Evolutionary conservation across 768 basidiomycete species (phyloP), one percentile per base, ranked within the genome.

Genomic region (Porphyrellus cyaneotinctus): DNA sequence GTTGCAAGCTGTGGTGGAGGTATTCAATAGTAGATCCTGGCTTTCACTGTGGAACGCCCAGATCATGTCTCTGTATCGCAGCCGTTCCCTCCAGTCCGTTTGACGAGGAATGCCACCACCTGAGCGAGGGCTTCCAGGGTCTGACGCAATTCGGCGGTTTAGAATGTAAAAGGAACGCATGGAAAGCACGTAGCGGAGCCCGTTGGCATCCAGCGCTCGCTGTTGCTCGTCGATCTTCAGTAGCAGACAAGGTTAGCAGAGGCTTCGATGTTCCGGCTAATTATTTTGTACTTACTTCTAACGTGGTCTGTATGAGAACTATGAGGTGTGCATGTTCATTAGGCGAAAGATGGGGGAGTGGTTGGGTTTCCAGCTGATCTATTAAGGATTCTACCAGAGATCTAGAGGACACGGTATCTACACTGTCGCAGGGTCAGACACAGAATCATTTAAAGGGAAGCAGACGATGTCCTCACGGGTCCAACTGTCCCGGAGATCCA

Each of bases 21-120:
- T 83, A 24, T 77, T 74, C 47, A 97, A 68, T 6, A 99, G 69
- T 41, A 97, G 68, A 17, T 88, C 91, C 62, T 99, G 94, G 63
- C 85, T 91, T 69, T 97, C 93, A 64, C 94, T 97, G 61, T 97
- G 89, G 66, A 88, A 95, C 0, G 95, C 95, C 95, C 95, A 99
- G 24, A 97, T 78, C 74, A 97, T 91, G 68, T 99, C 95, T 31
- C 97, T 83, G 69, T 88, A 94, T 20, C 91, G 83, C 43, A 95
- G 76, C n/a, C 91, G 80, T 63, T 87, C 83, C 60, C 91, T 74
- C 60, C 81, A 77, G 26, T 78, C 83, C 36, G 80, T 78, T 56
- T 71, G 72, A 32, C 73, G 72, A n/a, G 74, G 74, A 14, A 74
- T 64, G 2, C 67, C 58, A 31, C 67, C 74, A 2, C 68, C 73